Conservation (phyloP, 305 asterid species). For the Vinca major region DNA sequence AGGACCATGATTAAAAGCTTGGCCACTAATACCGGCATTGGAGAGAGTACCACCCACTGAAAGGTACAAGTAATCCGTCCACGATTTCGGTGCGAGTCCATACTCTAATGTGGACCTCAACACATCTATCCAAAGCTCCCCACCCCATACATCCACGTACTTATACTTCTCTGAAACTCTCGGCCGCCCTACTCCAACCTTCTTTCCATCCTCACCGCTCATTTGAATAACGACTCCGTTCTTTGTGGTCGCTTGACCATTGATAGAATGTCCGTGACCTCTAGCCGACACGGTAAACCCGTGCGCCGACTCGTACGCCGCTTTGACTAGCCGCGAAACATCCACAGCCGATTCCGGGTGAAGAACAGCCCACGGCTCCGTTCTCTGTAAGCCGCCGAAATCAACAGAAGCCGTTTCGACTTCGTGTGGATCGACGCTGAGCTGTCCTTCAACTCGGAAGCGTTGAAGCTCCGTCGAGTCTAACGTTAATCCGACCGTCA, state of each 20-base stretch:
- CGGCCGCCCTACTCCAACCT: constrained; percentile 22
- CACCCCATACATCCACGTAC: constrained; percentile 85
- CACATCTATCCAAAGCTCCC: constrained; percentile 69
- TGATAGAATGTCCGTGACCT: constrained; percentile 78
- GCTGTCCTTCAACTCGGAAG: constrained; percentile 32
- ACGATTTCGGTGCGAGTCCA: constrained; percentile 75
- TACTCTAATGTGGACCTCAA: constrained; percentile 42
- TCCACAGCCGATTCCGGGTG: constrained; percentile 47
- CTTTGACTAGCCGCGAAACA: constrained; percentile 43
- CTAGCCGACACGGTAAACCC: constrained; percentile 59
- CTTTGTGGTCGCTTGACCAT: constrained; percentile 54
- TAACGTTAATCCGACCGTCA: constrained; percentile 55
- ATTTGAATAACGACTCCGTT: constrained; percentile 58
- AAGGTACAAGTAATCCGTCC: constrained; percentile 85
- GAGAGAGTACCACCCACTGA: constrained; percentile 79
- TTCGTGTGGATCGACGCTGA: constrained; percentile 43
- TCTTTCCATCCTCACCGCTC: constrained; percentile 27
- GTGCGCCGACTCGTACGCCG: constrained; percentile 45
- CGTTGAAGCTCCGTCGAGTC: constrained; percentile 39
- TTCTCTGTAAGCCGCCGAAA: constrained; percentile 38
- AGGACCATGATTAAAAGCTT: constrained; percentile 77
- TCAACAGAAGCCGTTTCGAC: constrained; percentile 37
- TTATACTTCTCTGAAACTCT: constrained; percentile 38
- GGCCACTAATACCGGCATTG: constrained; percentile 80
- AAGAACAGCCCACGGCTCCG: constrained; percentile 53